Percentiles rank a stretch among this genome's conserved stretches.
Evolutionary conservation across 768 basidiomycete genomes (phyloP).

Genomic region (Rhodotorula diobovata): DNA sequence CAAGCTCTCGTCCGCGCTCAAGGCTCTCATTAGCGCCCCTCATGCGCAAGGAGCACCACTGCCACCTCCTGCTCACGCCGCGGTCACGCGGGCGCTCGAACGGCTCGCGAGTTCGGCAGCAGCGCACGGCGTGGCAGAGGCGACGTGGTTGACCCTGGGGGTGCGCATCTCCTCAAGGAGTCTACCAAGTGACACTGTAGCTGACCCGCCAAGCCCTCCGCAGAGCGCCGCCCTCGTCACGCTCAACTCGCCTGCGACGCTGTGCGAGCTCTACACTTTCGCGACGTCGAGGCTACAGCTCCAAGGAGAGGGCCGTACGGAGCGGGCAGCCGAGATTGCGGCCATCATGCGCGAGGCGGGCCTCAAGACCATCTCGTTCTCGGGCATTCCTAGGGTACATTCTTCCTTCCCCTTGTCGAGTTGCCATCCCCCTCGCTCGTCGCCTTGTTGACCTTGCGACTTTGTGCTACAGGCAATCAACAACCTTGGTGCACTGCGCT

Average conservation of each 20-base stretch:
- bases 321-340: slow-evolving; percentile 24
- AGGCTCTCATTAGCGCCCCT: slow-evolving; percentile 45
- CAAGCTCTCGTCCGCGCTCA: slow-evolving; percentile 46
- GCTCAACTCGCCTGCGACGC: slow-evolving; percentile 47
- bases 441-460: too few species aligned
- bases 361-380: slow-evolving; percentile 49
- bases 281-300: slow-evolving; percentile 23
- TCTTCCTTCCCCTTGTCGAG: neutral
- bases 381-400: slow-evolving; percentile 43
- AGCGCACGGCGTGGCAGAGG: slow-evolving; percentile 30
- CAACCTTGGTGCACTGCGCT: slow-evolving; percentile 45
- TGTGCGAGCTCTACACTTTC: slow-evolving; percentile 45
- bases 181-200: too few species aligned
- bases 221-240: slow-evolving; percentile 47
- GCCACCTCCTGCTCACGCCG: slow-evolving; percentile 40
- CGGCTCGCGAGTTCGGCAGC: slow-evolving; percentile 38
- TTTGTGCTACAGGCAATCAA: slow-evolving; percentile 46
- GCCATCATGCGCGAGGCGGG: slow-evolving; percentile 48
- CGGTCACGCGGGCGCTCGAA: slow-evolving; percentile 39
- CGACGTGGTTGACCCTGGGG: slow-evolving; percentile 44
- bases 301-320: neutral
- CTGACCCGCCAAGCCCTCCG: neutral
- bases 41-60: slow-evolving; percentile 39
- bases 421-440: neutral
- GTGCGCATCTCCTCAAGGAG: slow-evolving; percentile 8